Conservation (phyloP, 805 yeast genomes). For the Metschnikowia lochheadii region DNA sequence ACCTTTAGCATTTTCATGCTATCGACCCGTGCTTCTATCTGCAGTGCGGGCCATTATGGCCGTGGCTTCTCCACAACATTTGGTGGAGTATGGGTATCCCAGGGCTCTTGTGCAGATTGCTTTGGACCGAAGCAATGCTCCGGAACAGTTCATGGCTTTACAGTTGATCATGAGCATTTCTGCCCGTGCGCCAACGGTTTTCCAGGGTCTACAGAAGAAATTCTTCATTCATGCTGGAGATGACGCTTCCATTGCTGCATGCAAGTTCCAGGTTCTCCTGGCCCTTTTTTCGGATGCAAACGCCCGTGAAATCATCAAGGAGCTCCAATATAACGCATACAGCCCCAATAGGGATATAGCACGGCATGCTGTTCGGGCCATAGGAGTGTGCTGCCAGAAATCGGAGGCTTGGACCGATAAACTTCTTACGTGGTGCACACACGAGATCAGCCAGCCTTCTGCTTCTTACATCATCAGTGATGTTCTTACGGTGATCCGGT, state of each 20-base stretch:
- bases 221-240: constrained; percentile 62
- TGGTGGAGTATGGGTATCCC: constrained; percentile 48
- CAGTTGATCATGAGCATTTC: constrained; percentile 36
- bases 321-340: constrained; percentile 56
- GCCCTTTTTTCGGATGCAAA: constrained; percentile 53
- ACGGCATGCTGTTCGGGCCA: constrained; percentile 52
- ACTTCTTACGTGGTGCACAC: constrained; percentile 62
- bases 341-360: constrained; percentile 23
- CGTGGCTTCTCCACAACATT: constrained; percentile 53
- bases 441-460: constrained; percentile 34
- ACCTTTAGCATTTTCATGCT: constrained; percentile 46
- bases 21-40: constrained; percentile 60
- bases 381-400: constrained; percentile 56
- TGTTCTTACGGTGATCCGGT: constrained; percentile 67
- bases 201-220: constrained; percentile 34
- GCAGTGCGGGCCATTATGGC: constrained; percentile 52
- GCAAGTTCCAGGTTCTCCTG: constrained; percentile 61
- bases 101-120: constrained; percentile 45
- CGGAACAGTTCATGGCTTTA: constrained; percentile 34
- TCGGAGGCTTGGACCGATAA: constrained; percentile 47
- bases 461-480: constrained; percentile 47
- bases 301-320: constrained; percentile 50
- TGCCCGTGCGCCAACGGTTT: constrained; percentile 16
- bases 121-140: constrained; percentile 22
- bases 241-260: constrained; percentile 34